Base-by-base conservation (phyloP, 148 eudicot genomes). In the Amaranthus cruentus region DNA sequence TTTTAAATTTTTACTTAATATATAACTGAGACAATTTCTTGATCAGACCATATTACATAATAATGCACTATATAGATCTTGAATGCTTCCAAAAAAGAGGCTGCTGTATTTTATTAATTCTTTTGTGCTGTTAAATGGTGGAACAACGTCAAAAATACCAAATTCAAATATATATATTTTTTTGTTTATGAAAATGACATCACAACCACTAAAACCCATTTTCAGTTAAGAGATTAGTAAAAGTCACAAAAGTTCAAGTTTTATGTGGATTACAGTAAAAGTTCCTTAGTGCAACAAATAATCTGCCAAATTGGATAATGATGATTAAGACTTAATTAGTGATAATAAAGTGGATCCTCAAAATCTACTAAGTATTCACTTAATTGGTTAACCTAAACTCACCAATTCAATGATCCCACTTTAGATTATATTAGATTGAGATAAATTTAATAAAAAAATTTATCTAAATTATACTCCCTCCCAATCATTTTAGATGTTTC, bases 31-130 rank as follows among this genome's bases (percentile, higher is more conserved):
- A 28, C 38, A 28, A 28, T 28, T 28, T 28, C 38, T 28, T 28
- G 38, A 28, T 0, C 38, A 28, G 38, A 28, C 38, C 1, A 28
- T 28, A 28, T 28, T 28, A 28, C 1, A 58, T n/a, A 6, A 52
- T 52, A 18, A 50, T 60, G 74, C 67, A 70, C 75, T 79, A 75
- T 70, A 66, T 59, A 65, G 54, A 15, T 10, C 0, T 15, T 47
- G 58, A 55, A 71, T 71, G 73, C 82, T 51, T 63, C 68, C 78
- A 75, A 75, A 76, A 70, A 44, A 44, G 76, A 64, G 82, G 82
- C 79, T 75, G 82, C 82, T 72, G 9, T 55, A 48, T 50, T 70
- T 72, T 57, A 65, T 42, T 9, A 2, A 10, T 53, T 64, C 52
- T 4, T 10, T 47, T 12, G 15, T 52, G 21, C 72, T 55, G 43